Conservation (phyloP, 495 filamentous ascomycete genomes). For the Podospora conica region DNA sequence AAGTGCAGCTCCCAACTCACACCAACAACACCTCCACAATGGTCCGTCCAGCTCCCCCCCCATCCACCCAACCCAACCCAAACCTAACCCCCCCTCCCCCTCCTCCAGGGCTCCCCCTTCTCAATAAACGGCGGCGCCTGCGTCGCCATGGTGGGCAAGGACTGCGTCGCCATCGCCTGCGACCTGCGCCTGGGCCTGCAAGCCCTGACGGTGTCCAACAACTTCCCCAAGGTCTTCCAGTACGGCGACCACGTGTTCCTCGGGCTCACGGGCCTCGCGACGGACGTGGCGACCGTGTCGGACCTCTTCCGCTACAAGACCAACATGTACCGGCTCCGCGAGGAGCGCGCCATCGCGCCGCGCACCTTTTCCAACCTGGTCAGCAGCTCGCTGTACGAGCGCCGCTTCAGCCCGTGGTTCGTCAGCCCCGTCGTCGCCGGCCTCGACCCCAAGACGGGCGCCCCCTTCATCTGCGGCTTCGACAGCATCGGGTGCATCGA, state of each 20-base stretch:
- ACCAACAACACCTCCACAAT: slow-evolving; percentile 18
- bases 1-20: background rate
- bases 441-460: slow-evolving; percentile 81
- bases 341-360: slow-evolving; percentile 92
- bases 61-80: background rate
- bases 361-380: slow-evolving; percentile 95
- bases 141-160: slow-evolving; percentile 97
- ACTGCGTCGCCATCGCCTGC: slow-evolving; percentile 98
- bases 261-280: slow-evolving; percentile 93
- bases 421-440: slow-evolving; percentile 91
- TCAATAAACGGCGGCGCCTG: slow-evolving; percentile 94
- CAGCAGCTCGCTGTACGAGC: slow-evolving; percentile 83
- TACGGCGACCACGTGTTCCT: slow-evolving; percentile 88
- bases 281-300: slow-evolving; percentile 88
- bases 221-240: slow-evolving; percentile 99
- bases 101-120: slow-evolving; percentile 69
- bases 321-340: slow-evolving; percentile 98
- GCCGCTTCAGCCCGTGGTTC: slow-evolving; percentile 92
- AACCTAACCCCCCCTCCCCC: background rate
- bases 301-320: slow-evolving; percentile 99
- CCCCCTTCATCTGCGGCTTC: slow-evolving; percentile 98
- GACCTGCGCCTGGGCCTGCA: slow-evolving; percentile 97
- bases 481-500: slow-evolving; percentile 99
- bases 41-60: slow-evolving; percentile 14
- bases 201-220: slow-evolving; percentile 94